Evolutionary conservation across 2,329 filamentous ascomycete genomes (phyloP).

Genomic region (Cladophialophora immunda): DNA sequence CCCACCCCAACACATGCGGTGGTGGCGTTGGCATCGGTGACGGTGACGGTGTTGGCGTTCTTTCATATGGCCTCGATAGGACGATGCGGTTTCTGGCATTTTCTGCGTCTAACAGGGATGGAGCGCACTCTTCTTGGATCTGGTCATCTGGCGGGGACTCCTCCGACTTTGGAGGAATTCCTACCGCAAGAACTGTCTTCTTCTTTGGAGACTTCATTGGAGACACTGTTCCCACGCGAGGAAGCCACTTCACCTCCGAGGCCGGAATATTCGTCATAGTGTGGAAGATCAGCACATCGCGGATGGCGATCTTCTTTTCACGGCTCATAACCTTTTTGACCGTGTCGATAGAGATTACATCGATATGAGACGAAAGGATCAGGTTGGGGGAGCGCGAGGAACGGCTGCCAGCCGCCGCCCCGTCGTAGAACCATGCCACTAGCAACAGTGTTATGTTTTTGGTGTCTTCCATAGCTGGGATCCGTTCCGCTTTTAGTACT

Average conservation of each 20-base stretch:
- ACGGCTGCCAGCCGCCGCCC: neutral
- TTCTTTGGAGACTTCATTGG: too few species aligned
- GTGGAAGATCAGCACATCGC: neutral
- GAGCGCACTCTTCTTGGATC: too few species aligned
- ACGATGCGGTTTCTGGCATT: too few species aligned
- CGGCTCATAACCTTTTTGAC: neutral
- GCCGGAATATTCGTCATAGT: neutral
- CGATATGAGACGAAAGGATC: neutral
- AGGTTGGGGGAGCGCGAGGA: neutral
- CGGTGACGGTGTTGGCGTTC: too few species aligned
- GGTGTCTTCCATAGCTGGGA: neutral
- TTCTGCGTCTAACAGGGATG: too few species aligned
- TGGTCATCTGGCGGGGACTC: too few species aligned
- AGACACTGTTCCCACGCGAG: too few species aligned
- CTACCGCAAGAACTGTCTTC: too few species aligned
- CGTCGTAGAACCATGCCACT: neutral
- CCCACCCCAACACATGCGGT: too few species aligned
- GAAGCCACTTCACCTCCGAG: neutral
- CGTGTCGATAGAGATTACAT: neutral
- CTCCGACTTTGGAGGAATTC: too few species aligned
- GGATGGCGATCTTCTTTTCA: neutral
- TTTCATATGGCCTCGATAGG: too few species aligned
- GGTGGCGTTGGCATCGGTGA: too few species aligned
- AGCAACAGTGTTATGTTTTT: neutral
- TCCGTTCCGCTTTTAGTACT: neutral